Percentiles rank a stretch among this genome's conserved stretches.
These are phyloP conservation scores for Aspergillus homomorphus DNA, from an alignment of 495 filamentous ascomycete genomes.

Conservation along the genomic window DNA sequence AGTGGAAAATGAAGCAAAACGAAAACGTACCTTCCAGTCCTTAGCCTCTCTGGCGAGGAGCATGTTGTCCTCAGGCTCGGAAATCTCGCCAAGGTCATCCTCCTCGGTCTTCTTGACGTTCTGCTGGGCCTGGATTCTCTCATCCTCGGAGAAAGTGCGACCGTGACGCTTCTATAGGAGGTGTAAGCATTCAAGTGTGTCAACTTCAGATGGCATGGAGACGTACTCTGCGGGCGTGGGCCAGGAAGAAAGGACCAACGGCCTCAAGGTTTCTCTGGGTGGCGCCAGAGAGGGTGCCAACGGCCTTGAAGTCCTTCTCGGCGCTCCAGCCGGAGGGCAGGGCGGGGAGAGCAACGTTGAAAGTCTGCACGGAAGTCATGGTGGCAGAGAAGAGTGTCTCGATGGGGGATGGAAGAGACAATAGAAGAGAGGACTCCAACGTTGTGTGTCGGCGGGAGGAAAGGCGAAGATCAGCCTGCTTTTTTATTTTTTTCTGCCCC, in stretches of 20 bases:
- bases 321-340: conserved; percentile 80
- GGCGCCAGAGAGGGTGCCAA: conserved; percentile 64
- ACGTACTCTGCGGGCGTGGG: conserved; percentile 85
- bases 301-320: conserved; percentile 86
- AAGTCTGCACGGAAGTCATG: conserved; percentile 48
- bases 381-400: conserved; percentile 13
- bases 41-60: conserved; percentile 92
- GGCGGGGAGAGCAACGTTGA: conserved; percentile 63
- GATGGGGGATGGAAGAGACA: conserved; percentile 20
- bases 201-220: not conserved
- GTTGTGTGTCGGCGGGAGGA: conserved; percentile 12
- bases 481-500: conserved; percentile 39
- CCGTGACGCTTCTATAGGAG: conserved; percentile 72
- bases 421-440: not conserved
- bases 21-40: conserved; percentile 86
- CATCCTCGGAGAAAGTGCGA: conserved; percentile 97
- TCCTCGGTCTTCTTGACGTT: conserved; percentile 95
- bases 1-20: not conserved
- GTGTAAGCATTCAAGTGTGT: conserved; percentile 21
- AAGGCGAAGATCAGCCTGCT: conserved; percentile 13
- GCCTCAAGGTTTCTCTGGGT: conserved; percentile 87
- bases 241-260: conserved; percentile 95
- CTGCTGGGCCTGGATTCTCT: conserved; percentile 90
- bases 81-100: conserved; percentile 83
- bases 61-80: conserved; percentile 86